Base-by-base conservation (phyloP, 306 rosid species). In the Glycine soja region DNA sequence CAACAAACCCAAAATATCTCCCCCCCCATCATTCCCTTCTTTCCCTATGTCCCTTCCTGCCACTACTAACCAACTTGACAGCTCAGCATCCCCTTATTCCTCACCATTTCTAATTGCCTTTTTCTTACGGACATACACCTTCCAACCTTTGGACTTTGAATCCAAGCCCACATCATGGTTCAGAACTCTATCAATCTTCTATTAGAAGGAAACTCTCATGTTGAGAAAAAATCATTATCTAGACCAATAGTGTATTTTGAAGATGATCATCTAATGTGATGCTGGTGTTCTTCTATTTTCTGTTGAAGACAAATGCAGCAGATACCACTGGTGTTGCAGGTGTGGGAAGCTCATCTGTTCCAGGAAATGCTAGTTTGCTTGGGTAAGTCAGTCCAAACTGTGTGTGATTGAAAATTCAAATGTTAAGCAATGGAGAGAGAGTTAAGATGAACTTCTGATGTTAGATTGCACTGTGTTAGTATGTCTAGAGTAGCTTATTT, bases 321-420 rank as follows among this genome's bases (percentile, higher is more conserved):
- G 98, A 93, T 73, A 40, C 88, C 53, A 57, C 84, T 30, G 94
- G 87, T 24, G 82, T 74, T 66, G 71, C 85, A 13, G 82, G 94
- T 80, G 36, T 68, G 32, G 97, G 90, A 78, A 82, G 86, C 47
- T 82, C 98, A 58, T 87, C 92, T 62, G 59, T 83, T 72, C 90
- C 94, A 32, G 98, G 91, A 89, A 93, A 90, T 92, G 94, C 96
- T 54, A 66, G 99, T 84, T 88, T 96, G 83, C 94, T 96, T 63
- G 99, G 98, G 99, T 95, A 75, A 85, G 97, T 90, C 81, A 30
- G 38, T 68, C 47, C 40, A 11, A 19, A 54, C 51, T 70, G 85
- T 16, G 14, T 18, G 16, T 75, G 15, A 19, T 66, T 40, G 46
- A 5, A 76, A 30, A 16, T 64, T 75, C 11, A 46, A 76, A 62